Evolutionary conservation across 805 yeast species (phyloP).

Genomic region (Ogataea zsoltii): DNA sequence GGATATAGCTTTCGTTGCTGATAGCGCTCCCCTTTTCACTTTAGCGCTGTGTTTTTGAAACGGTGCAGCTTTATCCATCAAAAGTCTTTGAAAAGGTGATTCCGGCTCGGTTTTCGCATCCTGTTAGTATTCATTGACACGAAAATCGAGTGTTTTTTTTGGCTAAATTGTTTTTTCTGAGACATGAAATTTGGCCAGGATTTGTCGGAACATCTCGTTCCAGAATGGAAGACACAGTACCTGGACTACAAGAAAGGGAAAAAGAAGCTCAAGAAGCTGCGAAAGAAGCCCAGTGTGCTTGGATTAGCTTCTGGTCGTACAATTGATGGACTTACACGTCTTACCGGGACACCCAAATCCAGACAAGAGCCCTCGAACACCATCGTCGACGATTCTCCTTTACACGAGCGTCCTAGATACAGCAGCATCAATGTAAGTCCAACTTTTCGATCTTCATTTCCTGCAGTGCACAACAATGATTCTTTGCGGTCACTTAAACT

Average conservation of each 20-base stretch:
- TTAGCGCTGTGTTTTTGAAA: too few relatives aligned
- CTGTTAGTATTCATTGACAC: too few relatives aligned
- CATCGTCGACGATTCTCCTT: background rate
- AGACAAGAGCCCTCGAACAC: background rate
- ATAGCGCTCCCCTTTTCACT: too few relatives aligned
- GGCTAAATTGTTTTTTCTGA: background rate
- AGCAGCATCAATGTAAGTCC: slow-evolving; percentile 8
- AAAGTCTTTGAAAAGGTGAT: too few relatives aligned
- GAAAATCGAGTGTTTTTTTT: too few relatives aligned
- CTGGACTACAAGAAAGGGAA: slow-evolving; percentile 62
- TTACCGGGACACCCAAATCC: background rate
- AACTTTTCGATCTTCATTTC: background rate
- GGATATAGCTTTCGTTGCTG: background rate
- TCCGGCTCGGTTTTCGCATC: too few relatives aligned
- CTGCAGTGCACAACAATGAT: slow-evolving; percentile 2
- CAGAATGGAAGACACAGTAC: slow-evolving; percentile 87
- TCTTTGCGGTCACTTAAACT: slow-evolving; percentile 23
- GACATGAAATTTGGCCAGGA: slow-evolving; percentile 71
- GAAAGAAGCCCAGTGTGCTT: slow-evolving; percentile 19
- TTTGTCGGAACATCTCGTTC: slow-evolving; percentile 66
- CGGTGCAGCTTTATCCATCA: too few relatives aligned
- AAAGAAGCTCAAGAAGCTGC: slow-evolving; percentile 37
- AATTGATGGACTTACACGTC: background rate
- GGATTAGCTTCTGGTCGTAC: too few relatives aligned
- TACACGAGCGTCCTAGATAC: background rate